Evolutionary conservation across 805 yeast species (phyloP), one percentile per base, ranked within the genome.

Genomic region (Suhomyces canberraensis): DNA sequence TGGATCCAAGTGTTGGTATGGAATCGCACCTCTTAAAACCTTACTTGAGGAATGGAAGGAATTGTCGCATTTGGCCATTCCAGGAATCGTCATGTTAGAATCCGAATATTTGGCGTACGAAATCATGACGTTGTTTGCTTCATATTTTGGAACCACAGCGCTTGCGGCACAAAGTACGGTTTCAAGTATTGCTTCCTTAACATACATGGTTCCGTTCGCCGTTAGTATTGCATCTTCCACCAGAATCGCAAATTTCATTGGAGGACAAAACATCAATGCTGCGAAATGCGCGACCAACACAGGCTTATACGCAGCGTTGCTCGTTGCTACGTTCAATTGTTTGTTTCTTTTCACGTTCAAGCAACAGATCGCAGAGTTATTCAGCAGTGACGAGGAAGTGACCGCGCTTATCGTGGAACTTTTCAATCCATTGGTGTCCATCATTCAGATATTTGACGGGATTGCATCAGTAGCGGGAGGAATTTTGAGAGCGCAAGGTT

Each of bases 1-100:
- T 47, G 91, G 90, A 1, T 59, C 57, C 19, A 72, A 75, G 47
- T 84, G 91, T 49, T 84, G 91, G 91, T 73, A 65, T 42, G 91
- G 91, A 0, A 20, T 67, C 4, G 56, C 54, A 15, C 66, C 76
- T 20, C 46, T 73, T 0, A 24, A 47, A 2, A 61, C 64, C 35
- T 38, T 67, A 17, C 59, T 66, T 36, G 45, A 41, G 19, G 58
- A 59, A 35, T 69, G 73, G 73, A 51, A 58, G 17, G 52, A 50
- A 22, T 45, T 69, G 16, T 53, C 56, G 11, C 60, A 55, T 27
- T 52, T 69, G 40, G 75, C 73, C 0, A 49, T 69, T 17, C 75
- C 75, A 1, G 73, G 75, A 4, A 65, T 69, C 25, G 54, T 69
- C 19, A 69, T 69, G 75, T 50, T 69, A 17, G 73, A 67, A 48